Evolutionary conservation across 768 basidiomycete species (phyloP).

Genomic region (Tylopilus felleus): DNA sequence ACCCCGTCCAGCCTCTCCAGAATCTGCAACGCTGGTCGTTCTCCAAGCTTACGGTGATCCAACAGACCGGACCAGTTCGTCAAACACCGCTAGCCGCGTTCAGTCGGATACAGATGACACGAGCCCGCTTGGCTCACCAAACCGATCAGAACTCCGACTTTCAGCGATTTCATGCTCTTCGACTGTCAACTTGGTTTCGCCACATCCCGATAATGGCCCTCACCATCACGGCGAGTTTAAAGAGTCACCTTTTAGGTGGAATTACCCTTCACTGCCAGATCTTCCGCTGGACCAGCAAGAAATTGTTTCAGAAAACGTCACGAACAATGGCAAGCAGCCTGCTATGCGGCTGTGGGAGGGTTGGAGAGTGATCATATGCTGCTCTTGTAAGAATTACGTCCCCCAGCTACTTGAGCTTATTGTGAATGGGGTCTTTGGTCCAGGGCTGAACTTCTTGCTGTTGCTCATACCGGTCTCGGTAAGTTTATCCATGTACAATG

Average conservation of each 20-base stretch:
- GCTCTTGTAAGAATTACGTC: slow-evolving; percentile 47
- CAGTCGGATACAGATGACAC: slow-evolving; percentile 4
- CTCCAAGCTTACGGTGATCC: slow-evolving; percentile 23
- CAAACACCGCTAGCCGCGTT: neutral
- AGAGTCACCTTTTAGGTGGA: slow-evolving; percentile 33
- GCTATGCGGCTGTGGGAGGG: slow-evolving; percentile 39
- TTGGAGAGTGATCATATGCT: slow-evolving; percentile 51
- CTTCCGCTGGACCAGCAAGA: slow-evolving; percentile 13
- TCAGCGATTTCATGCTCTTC: slow-evolving; percentile 25
- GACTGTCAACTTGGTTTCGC: slow-evolving; percentile 22
- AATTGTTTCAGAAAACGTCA: neutral
- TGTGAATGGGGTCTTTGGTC: neutral
- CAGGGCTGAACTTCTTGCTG: slow-evolving; percentile 71
- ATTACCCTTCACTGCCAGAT: slow-evolving; percentile 21
- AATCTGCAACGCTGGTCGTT: slow-evolving; percentile 31
- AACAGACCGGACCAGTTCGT: neutral
- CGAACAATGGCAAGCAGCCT: slow-evolving; percentile 2
- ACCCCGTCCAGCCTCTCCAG: slow-evolving; percentile 17
- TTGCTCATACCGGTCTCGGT: slow-evolving; percentile 69
- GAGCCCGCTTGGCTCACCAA: slow-evolving; percentile 12
- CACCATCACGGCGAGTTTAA: slow-evolving; percentile 19
- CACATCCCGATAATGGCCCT: slow-evolving; percentile 5
- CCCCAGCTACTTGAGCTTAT: too few species aligned
- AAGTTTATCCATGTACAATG: slow-evolving; percentile 20
- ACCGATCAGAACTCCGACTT: slow-evolving; percentile 21